phyloP scores from a whole-genome alignment of 208 protist genomes.

The Zelonia costaricensis region DNA sequence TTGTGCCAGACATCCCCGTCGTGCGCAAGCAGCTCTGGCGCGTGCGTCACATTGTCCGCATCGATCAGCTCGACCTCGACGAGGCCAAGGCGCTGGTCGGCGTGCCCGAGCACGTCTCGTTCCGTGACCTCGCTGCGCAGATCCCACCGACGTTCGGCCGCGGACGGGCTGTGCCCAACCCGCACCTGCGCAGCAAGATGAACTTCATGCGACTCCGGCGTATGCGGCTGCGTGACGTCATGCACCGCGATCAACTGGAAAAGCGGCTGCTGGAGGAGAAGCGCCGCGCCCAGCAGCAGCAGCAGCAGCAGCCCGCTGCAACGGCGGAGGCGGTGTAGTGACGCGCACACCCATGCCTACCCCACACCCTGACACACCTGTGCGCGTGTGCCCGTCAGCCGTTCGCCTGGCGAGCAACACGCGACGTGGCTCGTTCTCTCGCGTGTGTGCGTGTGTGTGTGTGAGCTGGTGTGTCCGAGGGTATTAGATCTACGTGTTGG shows the following conservation, averaged over 20 bases:
- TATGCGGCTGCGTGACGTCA: slow-evolving; percentile 81
- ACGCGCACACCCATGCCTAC: neutral
- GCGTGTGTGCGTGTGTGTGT: neutral
- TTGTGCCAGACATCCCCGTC: slow-evolving; percentile 75
- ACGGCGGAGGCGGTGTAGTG: neutral
- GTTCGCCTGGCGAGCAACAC: neutral
- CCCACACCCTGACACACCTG: neutral
- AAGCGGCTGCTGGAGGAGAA: slow-evolving; percentile 68
- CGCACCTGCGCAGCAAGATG: slow-evolving; percentile 63
- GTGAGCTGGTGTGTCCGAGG: no score
- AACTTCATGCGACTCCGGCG: slow-evolving; percentile 85
- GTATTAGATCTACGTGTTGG: no score
- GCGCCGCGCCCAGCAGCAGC: slow-evolving; percentile 21
- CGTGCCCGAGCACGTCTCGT: slow-evolving; percentile 78
- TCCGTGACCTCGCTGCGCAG: slow-evolving; percentile 65
- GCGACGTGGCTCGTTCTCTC: neutral
- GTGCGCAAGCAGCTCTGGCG: slow-evolving; percentile 81
- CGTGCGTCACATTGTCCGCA: slow-evolving; percentile 68
- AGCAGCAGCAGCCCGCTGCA: neutral
- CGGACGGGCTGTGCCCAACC: slow-evolving; percentile 32
- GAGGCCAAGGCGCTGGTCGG: slow-evolving; percentile 80
- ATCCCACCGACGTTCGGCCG: slow-evolving; percentile 71
- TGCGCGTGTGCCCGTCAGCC: neutral
- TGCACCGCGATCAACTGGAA: slow-evolving; percentile 80
- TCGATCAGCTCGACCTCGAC: slow-evolving; percentile 81